Conservation (phyloP, 257 asterid species). For the Ilex aquifolium region DNA sequence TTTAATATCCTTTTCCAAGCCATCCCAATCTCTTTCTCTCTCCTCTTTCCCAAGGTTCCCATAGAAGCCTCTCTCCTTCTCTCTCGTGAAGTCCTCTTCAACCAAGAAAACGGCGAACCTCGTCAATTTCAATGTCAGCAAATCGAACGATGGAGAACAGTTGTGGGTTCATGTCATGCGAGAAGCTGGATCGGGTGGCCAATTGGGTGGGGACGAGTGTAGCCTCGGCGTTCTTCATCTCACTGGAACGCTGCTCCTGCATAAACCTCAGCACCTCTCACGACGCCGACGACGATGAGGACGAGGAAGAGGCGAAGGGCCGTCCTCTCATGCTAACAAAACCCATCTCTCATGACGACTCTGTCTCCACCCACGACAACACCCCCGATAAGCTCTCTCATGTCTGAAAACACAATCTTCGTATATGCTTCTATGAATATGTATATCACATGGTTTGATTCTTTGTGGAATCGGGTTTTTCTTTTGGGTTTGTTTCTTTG, state of each 20-base stretch:
- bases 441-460: constrained; percentile 1
- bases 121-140: constrained; percentile 1
- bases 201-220: constrained; percentile 24
- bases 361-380: constrained; percentile 10
- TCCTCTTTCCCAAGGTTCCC: no score
- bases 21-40: no score
- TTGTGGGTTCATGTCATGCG: constrained; percentile 16
- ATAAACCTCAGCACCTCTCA: constrained; percentile 21
- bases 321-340: constrained; percentile 26
- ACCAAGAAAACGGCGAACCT: no score
- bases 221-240: constrained; percentile 24
- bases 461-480: not conserved
- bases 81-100: no score
- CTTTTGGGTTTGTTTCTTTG: not conserved
- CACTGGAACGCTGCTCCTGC: constrained; percentile 31
- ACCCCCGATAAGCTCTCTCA: constrained; percentile 10
- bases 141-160: constrained; percentile 7
- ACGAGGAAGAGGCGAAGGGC: constrained; percentile 22
- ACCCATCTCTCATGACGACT: constrained; percentile 10
- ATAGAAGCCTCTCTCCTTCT: no score
- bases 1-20: no score
- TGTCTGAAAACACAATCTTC: not conserved
- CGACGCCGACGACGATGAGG: constrained; percentile 12
- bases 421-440: no score
- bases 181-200: constrained; percentile 28